phyloP scores from a whole-genome alignment of 129 eudicot genomes.

The Flaveria robusta region DNA sequence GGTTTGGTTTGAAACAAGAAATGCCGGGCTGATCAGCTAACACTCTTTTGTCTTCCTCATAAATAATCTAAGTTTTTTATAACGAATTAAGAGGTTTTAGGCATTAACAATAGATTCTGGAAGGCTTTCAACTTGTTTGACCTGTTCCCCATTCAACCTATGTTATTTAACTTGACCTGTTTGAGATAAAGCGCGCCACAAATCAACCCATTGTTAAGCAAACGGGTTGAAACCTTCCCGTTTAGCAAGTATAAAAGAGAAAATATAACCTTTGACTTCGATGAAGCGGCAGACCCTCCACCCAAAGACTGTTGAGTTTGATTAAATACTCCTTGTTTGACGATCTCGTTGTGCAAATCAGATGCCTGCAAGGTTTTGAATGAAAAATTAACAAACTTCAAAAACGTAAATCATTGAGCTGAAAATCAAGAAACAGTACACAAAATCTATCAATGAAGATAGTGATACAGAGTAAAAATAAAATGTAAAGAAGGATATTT shows the following conservation, averaged over 20 bases:
- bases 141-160: not conserved
- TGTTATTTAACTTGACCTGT: not conserved
- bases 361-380: conserved; percentile 46
- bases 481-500: not conserved
- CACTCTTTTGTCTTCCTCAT: not conserved
- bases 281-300: conserved; percentile 39
- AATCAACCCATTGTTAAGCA: not conserved
- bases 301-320: conserved; percentile 49
- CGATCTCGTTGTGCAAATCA: conserved; percentile 52
- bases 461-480: not conserved
- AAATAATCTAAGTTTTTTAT: not conserved
- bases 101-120: not conserved
- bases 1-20: not conserved
- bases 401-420: not conserved
- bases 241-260: not conserved
- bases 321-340: conserved; percentile 44
- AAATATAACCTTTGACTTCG: conserved; percentile 44
- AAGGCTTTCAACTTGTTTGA: not conserved
- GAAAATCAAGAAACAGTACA: not conserved
- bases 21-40: not conserved
- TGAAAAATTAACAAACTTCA: not conserved
- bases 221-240: not conserved
- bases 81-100: not conserved
- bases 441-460: not conserved
- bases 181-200: not conserved